These are phyloP conservation scores for Aspergillus amoenus DNA, from an alignment of 2,329 filamentous ascomycete species.

Conservation along the genomic window DNA sequence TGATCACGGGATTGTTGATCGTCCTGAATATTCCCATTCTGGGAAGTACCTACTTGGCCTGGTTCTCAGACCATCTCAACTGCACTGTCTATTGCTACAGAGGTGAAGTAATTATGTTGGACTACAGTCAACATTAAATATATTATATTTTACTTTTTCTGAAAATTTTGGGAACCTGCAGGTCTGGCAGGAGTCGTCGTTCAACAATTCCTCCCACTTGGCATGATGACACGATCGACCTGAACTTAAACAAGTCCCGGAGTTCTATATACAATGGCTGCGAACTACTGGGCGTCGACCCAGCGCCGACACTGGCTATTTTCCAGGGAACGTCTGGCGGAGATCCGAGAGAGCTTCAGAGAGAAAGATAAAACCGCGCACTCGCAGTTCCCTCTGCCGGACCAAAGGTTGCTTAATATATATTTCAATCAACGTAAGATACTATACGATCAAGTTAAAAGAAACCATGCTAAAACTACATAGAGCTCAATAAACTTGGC, in stretches of 20 bases:
- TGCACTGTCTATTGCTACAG: background rate
- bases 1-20: slow-evolving; percentile 29
- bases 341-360: slow-evolving; percentile 73
- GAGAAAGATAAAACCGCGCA: slow-evolving; percentile 73
- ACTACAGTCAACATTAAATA: background rate
- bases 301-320: slow-evolving; percentile 91
- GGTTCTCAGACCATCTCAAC: background rate
- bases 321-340: slow-evolving; percentile 73
- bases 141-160: background rate
- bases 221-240: slow-evolving; percentile 13
- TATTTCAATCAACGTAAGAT: slow-evolving; percentile 84
- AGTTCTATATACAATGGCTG: slow-evolving; percentile 64
- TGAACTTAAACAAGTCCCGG: slow-evolving; percentile 1
- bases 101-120: background rate
- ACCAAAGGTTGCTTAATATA: slow-evolving; percentile 78
- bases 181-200: background rate
- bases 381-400: slow-evolving; percentile 78
- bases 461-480: background rate
- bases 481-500: slow-evolving; percentile 78
- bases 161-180: background rate
- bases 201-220: background rate
- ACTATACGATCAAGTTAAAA: background rate
- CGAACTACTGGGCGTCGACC: slow-evolving; percentile 95
- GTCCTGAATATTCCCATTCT: slow-evolving; percentile 34
- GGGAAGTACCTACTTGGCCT: slow-evolving; percentile 8